Evolutionary conservation across 768 basidiomycete genomes (phyloP).

Genomic region (Suillus lakei): DNA sequence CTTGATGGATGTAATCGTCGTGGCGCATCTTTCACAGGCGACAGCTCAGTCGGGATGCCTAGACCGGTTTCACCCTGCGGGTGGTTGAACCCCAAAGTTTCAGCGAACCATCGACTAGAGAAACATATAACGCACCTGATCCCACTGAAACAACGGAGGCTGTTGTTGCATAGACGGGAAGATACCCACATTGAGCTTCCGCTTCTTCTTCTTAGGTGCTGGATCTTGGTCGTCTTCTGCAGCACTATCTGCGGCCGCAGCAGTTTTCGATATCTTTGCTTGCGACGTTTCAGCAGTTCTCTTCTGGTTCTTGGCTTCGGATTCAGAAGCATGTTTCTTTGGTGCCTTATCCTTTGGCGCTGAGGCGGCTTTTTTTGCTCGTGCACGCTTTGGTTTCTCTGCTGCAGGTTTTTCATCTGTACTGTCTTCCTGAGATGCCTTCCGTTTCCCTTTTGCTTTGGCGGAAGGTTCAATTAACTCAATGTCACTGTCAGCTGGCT

Average conservation of each 20-base stretch:
- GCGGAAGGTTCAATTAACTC: constrained; percentile 30
- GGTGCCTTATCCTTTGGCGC: constrained; percentile 19
- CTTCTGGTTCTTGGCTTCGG: constrained; percentile 23
- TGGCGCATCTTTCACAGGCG: constrained; percentile 67
- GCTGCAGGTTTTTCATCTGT: constrained; percentile 20
- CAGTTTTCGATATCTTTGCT: constrained; percentile 17
- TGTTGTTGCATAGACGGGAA: constrained; percentile 20
- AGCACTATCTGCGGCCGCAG: constrained; percentile 22
- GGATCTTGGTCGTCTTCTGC: constrained; percentile 26
- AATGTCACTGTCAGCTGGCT: constrained; percentile 35
- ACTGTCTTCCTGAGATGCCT: constrained; percentile 30
- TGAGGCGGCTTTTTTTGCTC: constrained; percentile 27
- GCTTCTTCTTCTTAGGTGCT: constrained; percentile 66
- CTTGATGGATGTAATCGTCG: constrained; percentile 40
- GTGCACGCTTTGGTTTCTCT: constrained; percentile 30
- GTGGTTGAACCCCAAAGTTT: neutral
- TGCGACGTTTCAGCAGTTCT: constrained; percentile 21
- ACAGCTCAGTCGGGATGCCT: constrained; percentile 68
- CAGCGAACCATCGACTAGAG: constrained; percentile 1
- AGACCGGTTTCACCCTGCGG: constrained; percentile 47
- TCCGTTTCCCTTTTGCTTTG: constrained; percentile 47
- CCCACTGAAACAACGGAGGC: constrained; percentile 49
- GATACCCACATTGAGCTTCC: constrained; percentile 68
- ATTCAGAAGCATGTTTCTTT: constrained; percentile 22
- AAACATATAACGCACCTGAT: constrained; percentile 38